phyloP scores from a whole-genome alignment of 495 filamentous ascomycete genomes.

The Hypoxylon lienhwacheense region DNA sequence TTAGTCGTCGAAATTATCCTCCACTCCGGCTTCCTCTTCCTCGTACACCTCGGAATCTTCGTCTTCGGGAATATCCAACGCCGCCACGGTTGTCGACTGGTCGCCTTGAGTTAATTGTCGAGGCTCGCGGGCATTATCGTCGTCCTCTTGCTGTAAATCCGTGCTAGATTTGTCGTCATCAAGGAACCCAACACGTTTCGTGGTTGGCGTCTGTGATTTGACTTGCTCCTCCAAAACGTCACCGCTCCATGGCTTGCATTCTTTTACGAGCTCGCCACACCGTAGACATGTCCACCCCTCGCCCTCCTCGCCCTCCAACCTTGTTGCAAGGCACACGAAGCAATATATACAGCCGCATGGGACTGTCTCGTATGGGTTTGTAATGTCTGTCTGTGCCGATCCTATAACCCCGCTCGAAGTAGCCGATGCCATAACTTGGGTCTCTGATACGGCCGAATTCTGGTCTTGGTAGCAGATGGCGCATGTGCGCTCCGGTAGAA shows the following conservation, averaged over 20 bases:
- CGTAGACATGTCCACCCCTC: slow-evolving; percentile 95
- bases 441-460: slow-evolving; percentile 71
- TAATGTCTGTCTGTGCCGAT: slow-evolving; percentile 89
- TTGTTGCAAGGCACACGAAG: slow-evolving; percentile 92
- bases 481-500: slow-evolving; percentile 90
- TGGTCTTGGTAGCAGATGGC: slow-evolving; percentile 97
- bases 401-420: slow-evolving; percentile 74
- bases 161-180: slow-evolving; percentile 50
- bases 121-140: slow-evolving; percentile 15
- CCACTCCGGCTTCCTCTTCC: slow-evolving; percentile 48
- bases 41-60: slow-evolving; percentile 50
- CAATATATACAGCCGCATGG: slow-evolving; percentile 94
- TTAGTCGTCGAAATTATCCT: slow-evolving; percentile 40
- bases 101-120: slow-evolving; percentile 15
- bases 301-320: slow-evolving; percentile 88
- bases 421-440: slow-evolving; percentile 65
- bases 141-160: slow-evolving; percentile 20
- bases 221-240: slow-evolving; percentile 70
- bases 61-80: slow-evolving; percentile 29
- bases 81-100: slow-evolving; percentile 13
- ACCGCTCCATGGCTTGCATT: slow-evolving; percentile 91
- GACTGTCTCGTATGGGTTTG: slow-evolving; percentile 91
- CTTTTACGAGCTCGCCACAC: slow-evolving; percentile 81
- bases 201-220: slow-evolving; percentile 49
- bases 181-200: slow-evolving; percentile 72